Base-by-base conservation (phyloP, 78 protist genomes). In the Dictyostelium purpureum region DNA sequence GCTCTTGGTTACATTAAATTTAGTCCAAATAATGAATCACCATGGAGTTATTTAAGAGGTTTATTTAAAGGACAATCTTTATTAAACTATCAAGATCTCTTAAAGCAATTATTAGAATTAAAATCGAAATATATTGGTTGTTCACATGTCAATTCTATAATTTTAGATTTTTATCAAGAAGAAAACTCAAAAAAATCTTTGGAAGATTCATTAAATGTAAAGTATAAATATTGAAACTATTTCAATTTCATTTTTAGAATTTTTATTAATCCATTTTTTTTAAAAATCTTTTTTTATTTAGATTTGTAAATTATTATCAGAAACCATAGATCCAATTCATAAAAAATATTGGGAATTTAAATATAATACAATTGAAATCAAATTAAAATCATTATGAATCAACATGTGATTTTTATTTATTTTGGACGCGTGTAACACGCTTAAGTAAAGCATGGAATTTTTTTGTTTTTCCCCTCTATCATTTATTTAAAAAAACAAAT, bases 31-130 rank as follows among this genome's bases (percentile, higher is more conserved):
- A 95, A 95, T 66, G 94, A 95, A 74, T 54, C 79, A 18, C 91
- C 95, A 7, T 95, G 97, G 97, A 52, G 74, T 43, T 95, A 87
- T 54, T 6, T 95, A 18, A 69, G 80, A 9, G 97, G 97, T 93
- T 65, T 78, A 56, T 79, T 75, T 33, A 77, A 73, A 24, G 87
- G 89, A 40, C 79, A 73, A 31, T 33, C 51, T 1, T 31, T 52
- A 9, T 7, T 31, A 11, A 28, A 26, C 4, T n/a, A 65, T 70
- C 83, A 51, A 28, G 6, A 28, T 2, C 19, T 74, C 9, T 67
- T 75, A 31, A 37, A 37, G 14, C 49, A 21, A 42, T 51, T 82
- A 19, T 21, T 80, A 31, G 88, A 90, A 66, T 16, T 77, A 49
- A 82, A 80, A 38, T 19, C 80, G 6, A 90, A 90, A 47, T 90